Base-by-base conservation (phyloP, 2,329 filamentous ascomycete genomes). In the Botrytis fabae region DNA sequence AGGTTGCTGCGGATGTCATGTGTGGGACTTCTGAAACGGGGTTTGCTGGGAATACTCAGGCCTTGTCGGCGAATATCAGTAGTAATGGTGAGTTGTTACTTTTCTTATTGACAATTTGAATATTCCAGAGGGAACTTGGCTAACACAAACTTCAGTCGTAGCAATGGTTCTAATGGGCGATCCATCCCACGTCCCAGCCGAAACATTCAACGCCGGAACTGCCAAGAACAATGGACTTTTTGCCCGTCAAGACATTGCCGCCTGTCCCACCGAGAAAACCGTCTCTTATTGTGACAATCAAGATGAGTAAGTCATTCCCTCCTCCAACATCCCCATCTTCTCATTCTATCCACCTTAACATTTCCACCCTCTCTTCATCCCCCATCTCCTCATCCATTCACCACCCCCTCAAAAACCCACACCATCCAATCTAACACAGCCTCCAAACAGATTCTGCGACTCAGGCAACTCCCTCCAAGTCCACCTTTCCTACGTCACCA, bases 111-210 rank as follows among this genome's bases (percentile, higher is more conserved):
- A 28, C 10, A 14, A 6, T 40, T 28, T 22, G 25, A 5, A 38
- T 6, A 8, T 20, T 22, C 2, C 1, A n/a, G 16, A 35, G 18
- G 25, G 28, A 16, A 7, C 40, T 57, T 10, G 25, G 20, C 28
- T 68, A 68, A 78, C 76, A 64, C 76, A 77, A 71, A 74, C 69
- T 25, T 68, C 74, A 38, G 76, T 78, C 65, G 75, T 79, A n/a
- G 81, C 80, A 32, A 78, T 81, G 28, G 77, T 80, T n/a, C 78
- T 81, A 60, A 82, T 83, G 78, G 82, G 81, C 18, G 82, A 83
- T 71, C 82, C 82, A 12, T 76, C 79, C 4, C 80, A 79, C 69
- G 79, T 80, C 10, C 76, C 77, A 14, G 75, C 73, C 51, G 77
- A 80, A 42, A 28, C 78, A 0, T 81, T 80, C 75, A 77, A 81